A percentile compares a stretch with the other conserved stretches of the same genome.
These are phyloP conservation scores for Fusarium tuaranense DNA, from an alignment of 2,329 filamentous ascomycete genomes.

Conservation along the genomic window DNA sequence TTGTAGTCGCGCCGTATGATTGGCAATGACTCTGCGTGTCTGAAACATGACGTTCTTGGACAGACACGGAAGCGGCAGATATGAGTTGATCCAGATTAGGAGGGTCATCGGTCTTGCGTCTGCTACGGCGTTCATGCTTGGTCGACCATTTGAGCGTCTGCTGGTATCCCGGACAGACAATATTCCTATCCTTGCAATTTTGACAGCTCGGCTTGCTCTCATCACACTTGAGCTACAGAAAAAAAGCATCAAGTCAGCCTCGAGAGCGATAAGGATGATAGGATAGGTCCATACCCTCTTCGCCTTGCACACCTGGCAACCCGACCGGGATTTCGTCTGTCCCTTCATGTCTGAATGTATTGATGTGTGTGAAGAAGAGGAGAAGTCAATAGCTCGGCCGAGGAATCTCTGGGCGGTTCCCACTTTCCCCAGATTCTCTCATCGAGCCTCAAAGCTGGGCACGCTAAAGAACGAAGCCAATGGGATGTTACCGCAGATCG, in stretches of 20 bases:
- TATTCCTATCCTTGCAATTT: conserved; percentile 9
- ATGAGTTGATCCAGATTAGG: conserved; percentile 27
- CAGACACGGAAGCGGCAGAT: conserved; percentile 22
- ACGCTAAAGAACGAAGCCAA: conserved; percentile 15
- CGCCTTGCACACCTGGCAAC: conserved; percentile 24
- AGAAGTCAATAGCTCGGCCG: not conserved
- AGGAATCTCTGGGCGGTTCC: not conserved
- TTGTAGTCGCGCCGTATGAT: not conserved
- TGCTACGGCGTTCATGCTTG: conserved; percentile 22
- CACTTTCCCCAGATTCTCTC: conserved; percentile 19
- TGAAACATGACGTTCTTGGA: conserved; percentile 2
- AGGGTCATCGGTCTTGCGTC: conserved; percentile 4
- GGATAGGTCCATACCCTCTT: conserved; percentile 13
- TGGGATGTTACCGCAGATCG: conserved; percentile 19
- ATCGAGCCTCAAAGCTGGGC: conserved; percentile 2
- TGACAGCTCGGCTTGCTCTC: conserved; percentile 24
- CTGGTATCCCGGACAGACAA: conserved; percentile 29
- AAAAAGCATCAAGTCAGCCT: not conserved
- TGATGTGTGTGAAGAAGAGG: not conserved
- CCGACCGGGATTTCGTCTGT: conserved; percentile 29
- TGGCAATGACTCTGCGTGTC: not conserved
- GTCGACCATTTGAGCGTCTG: conserved; percentile 35
- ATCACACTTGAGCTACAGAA: conserved; percentile 28
- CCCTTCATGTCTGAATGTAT: conserved; percentile 14
- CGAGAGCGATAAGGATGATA: not conserved